phyloP scores from a whole-genome alignment of 2,329 filamentous ascomycete species.

The Scedosporium minutisporum region DNA sequence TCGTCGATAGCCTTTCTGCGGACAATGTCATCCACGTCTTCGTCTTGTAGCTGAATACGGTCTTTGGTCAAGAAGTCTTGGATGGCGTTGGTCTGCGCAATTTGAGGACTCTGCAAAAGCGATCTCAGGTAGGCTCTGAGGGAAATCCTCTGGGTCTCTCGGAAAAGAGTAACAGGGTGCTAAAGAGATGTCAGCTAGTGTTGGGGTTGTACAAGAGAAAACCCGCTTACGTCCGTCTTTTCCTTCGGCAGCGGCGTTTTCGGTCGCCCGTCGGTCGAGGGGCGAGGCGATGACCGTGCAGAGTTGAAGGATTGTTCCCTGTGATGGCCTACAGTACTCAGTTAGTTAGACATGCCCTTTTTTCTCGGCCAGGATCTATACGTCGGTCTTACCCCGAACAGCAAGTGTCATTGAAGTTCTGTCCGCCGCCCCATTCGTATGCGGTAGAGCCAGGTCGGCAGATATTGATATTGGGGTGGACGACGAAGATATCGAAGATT shows the following conservation, averaged over 20 bases:
- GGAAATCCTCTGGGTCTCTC: constrained; percentile 86
- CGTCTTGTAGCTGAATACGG: constrained; percentile 66
- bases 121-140: constrained; percentile 83
- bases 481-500: constrained; percentile 68
- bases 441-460: constrained; percentile 23
- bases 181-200: constrained; percentile 4
- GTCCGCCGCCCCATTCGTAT: background rate
- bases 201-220: background rate
- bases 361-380: too few species aligned
- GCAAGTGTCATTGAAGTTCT: constrained; percentile 17
- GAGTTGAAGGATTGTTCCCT: constrained; percentile 14
- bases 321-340: constrained; percentile 13
- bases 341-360: background rate
- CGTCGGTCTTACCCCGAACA: constrained; percentile 25
- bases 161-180: constrained; percentile 43
- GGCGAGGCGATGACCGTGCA: constrained; percentile 9
- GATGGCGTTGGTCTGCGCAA: constrained; percentile 75
- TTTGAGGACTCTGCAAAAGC: constrained; percentile 72
- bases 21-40: constrained; percentile 74
- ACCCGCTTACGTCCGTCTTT: background rate
- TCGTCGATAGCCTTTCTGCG: constrained; percentile 75
- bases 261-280: constrained; percentile 9
- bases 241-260: constrained; percentile 1
- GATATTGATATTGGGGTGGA: constrained; percentile 52
- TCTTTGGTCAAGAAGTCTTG: constrained; percentile 69